Evolutionary conservation across 345 rosid genomes (phyloP).

Genomic region (Rhizophora mangle): DNA sequence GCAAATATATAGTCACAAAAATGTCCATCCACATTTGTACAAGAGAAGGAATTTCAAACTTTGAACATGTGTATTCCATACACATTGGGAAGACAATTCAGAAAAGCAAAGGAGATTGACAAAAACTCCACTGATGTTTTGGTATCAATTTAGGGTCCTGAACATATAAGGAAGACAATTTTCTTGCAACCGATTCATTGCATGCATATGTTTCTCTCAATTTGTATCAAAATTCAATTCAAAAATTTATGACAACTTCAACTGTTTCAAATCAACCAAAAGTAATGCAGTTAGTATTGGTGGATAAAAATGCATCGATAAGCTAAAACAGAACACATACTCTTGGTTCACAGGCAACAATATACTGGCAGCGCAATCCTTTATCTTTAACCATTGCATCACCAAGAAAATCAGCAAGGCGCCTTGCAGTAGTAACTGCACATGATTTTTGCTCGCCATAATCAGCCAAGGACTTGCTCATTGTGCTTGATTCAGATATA

Average conservation of each 20-base stretch:
- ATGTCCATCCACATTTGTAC: conserved; percentile 8
- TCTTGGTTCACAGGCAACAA: conserved; percentile 92
- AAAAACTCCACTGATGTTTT: not conserved
- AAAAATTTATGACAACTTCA: too few relatives aligned
- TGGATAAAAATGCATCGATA: conserved; percentile 4
- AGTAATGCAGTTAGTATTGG: too few relatives aligned
- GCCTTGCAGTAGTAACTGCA: conserved; percentile 96
- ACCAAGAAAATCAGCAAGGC: conserved; percentile 93
- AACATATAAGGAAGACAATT: too few relatives aligned
- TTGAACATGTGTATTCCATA: not conserved
- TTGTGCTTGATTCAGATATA: conserved; percentile 98
- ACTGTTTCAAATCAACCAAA: too few relatives aligned
- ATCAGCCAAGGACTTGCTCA: conserved; percentile 97
- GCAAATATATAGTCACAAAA: conserved; percentile 23
- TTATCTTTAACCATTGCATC: conserved; percentile 93
- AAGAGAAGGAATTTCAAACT: conserved; percentile 9
- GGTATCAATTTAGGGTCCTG: too few relatives aligned
- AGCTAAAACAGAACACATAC: conserved; percentile 39
- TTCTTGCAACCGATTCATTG: too few relatives aligned
- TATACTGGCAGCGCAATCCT: conserved; percentile 95
- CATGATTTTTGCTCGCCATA: conserved; percentile 95
- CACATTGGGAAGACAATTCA: not conserved
- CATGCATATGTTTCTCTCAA: too few relatives aligned
- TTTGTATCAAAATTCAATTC: too few relatives aligned
- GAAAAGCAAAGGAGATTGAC: not conserved